Evolutionary conservation across 805 yeast species (phyloP).

Genomic region (Diddensiella transvaalensis): DNA sequence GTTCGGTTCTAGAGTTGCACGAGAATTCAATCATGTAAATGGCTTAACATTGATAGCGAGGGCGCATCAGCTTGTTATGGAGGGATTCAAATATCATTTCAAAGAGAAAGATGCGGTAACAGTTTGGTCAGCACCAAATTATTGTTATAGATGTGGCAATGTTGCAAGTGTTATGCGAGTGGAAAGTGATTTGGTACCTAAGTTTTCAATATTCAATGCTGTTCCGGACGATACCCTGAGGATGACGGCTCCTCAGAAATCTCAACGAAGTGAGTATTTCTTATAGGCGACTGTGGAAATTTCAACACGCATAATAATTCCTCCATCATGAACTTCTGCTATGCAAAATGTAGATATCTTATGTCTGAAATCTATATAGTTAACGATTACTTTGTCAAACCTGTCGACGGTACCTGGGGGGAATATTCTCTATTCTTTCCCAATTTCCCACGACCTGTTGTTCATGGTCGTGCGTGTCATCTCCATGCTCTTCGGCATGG

Average conservation of each 20-base stretch:
- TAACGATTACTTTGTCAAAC: neutral
- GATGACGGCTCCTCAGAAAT: constrained; percentile 23
- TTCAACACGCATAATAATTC: too few relatives aligned
- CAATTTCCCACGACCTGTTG: constrained; percentile 10
- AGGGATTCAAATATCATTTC: constrained; percentile 94
- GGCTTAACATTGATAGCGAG: constrained; percentile 85
- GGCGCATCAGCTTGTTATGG: constrained; percentile 98
- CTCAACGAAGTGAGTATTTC: constrained; percentile 28
- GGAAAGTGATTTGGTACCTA: constrained; percentile 79
- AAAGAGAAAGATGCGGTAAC: constrained; percentile 95
- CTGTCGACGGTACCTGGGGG: constrained; percentile 15
- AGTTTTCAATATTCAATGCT: constrained; percentile 90
- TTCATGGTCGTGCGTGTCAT: constrained; percentile 29
- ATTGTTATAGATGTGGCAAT: constrained; percentile 96
- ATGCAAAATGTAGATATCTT: too few relatives aligned
- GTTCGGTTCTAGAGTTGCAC: constrained; percentile 88
- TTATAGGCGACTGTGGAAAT: constrained; percentile 11
- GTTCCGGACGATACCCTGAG: constrained; percentile 43
- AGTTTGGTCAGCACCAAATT: constrained; percentile 97
- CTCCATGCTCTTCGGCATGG: constrained; percentile 82
- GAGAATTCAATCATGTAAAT: constrained; percentile 95
- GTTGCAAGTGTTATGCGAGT: constrained; percentile 98
- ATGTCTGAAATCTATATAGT: too few relatives aligned
- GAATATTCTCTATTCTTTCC: constrained; percentile 23
- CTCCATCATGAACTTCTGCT: too few relatives aligned